Evolutionary conservation across 1,284 basidiomycete genomes (phyloP), one percentile per base, ranked within the genome.

Genomic region (Psilocybe mexicana): DNA sequence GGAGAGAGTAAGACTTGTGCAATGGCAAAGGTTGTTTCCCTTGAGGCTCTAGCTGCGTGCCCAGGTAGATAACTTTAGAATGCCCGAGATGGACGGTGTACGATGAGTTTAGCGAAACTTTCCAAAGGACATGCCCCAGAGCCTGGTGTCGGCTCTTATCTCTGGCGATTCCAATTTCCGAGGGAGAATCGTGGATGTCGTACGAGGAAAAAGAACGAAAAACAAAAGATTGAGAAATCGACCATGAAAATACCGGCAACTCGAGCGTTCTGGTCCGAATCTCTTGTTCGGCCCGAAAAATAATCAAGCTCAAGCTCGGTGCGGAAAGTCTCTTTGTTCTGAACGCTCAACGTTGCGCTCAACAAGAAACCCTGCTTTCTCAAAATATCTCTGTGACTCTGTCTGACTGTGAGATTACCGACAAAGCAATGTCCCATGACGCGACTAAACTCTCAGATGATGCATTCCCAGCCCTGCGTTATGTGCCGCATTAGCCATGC

Each of bases 391-490:
- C 40, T 43, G 36, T 36, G 18, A 38, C 18, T 18, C 18, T 18
- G 36, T 28, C 6, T 6, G 38, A n/a, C 45, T 51, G 49, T 36
- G 48, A 45, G 49, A 24, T 23, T 35, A 6, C n/a, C 23, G 3
- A 38, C 38, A 56, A 35, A 24, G 30, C 3, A 24, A 18, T 36
- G 18, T 54, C 38, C 24, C 40, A 61, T 61, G 60, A 61, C 60
- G 60, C 60, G 56, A 58, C 57, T 33, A 6, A 28, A 35, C 24
- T 25, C 26, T 24, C 33, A 57, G 36, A 61, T 61, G 60, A 52
- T 60, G 59, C 35, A 52, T 11, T 38, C 33, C 30, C 18, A 18
- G 18, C 18, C 18, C 18, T 18, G 18, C 18, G 18, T 18, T 18
- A 18, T 18, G 18, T 18, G 18, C 18, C 18, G 18, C 18, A 33